A percentile compares a stretch with the other conserved stretches of the same genome.
These are phyloP conservation scores for Sclerotinia nivalis DNA, from an alignment of 2,329 filamentous ascomycete genomes.

Conservation along the genomic window DNA sequence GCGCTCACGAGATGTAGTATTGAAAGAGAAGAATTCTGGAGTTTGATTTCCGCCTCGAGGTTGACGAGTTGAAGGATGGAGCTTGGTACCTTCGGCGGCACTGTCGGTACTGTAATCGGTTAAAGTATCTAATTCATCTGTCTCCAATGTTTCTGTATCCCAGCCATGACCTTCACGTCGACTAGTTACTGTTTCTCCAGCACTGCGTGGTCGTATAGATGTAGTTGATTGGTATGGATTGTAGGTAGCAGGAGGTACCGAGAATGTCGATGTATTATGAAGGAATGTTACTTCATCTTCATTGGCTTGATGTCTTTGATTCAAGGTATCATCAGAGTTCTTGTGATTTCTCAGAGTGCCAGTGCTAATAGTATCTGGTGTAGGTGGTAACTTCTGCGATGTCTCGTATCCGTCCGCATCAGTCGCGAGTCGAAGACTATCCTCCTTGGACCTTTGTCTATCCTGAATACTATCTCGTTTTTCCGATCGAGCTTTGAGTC, in stretches of 20 bases:
- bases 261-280: constrained; percentile 32
- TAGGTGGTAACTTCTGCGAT: constrained; percentile 39
- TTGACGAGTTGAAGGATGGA: constrained; percentile 23
- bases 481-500: not conserved
- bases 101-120: constrained; percentile 33
- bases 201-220: constrained; percentile 38
- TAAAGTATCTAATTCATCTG: constrained; percentile 36
- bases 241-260: constrained; percentile 22
- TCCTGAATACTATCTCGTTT: constrained; percentile 16
- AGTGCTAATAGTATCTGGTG: constrained; percentile 42
- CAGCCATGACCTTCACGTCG: constrained; percentile 42
- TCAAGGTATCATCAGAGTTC: constrained; percentile 52
- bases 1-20: constrained; percentile 11
- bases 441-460: constrained; percentile 26
- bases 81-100: constrained; percentile 27
- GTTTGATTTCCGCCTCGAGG: constrained; percentile 27
- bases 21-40: constrained; percentile 36
- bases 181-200: constrained; percentile 41
- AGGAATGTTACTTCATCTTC: constrained; percentile 30
- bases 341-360: constrained; percentile 47
- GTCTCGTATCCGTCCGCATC: constrained; percentile 44
- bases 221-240: constrained; percentile 33
- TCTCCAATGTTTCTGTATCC: constrained; percentile 38
- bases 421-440: constrained; percentile 26
- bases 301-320: constrained; percentile 24